Base-by-base conservation (phyloP, 345 rosid genomes). In the Gossypium thurberi region DNA sequence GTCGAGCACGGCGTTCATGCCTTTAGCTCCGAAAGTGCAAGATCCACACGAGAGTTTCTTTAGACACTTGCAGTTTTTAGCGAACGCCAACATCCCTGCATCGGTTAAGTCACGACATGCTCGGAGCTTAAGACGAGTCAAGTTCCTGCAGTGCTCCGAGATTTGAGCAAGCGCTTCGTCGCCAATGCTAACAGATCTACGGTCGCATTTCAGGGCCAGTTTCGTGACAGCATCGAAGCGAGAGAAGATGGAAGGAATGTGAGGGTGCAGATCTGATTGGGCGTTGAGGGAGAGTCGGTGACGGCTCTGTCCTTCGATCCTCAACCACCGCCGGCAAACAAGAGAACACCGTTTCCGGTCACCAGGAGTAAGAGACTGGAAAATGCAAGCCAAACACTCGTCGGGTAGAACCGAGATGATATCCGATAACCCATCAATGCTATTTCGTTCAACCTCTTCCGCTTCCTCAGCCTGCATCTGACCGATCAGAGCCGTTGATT, bases 221-320 rank as follows among this genome's bases (percentile, higher is more conserved):
- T 94, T 94, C 4, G 97, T 90, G 42, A 94, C 97, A 17, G 92
- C 76, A 66, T 94, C 93, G 81, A 90, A 94, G 48, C 98, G 87
- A 67, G 93, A 76, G 77, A 94, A 94, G 3, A 94, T 82, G 43
- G 82, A 73, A 46, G 83, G 78, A 26, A 91, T 77, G 55, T 80
- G 15, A 2, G 84, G 79, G 20, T 80, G 64, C 33, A 94, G 94
- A 85, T 88, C 96, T 65, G 86, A 77, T 43, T 76, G 80, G 10
- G 98, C 96, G 80, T 88, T 78, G 78, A 91, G 91, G 23, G 94
- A 87, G 21, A 94, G 88, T 47, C 96, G 87, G 78, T 89, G 86
- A 69, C 97, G 97, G 82, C 85, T 90, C 82, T 89, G 93, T 43
- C 97, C 98, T 76, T 91, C 98, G 6, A 90, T 69, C 74, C 37